Percentiles rank a stretch among this genome's conserved stretches.
Conservation (phyloP, 2,329 filamentous ascomycete species). For the Acrocalymma vagum region DNA sequence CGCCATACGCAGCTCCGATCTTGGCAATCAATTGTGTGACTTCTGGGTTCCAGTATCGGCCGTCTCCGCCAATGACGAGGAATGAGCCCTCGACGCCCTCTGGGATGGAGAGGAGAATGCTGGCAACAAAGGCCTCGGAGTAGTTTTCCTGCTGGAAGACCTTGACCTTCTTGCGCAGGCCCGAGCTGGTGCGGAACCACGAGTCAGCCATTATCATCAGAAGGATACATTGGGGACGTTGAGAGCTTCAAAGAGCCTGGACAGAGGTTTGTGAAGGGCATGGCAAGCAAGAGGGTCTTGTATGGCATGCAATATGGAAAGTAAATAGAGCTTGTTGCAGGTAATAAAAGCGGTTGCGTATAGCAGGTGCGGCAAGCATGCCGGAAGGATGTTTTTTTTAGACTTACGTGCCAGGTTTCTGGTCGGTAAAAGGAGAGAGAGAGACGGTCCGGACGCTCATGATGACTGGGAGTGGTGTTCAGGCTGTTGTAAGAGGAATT, state of each 20-base stretch:
- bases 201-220: conserved; percentile 38
- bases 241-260: background rate
- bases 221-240: conserved; percentile 1
- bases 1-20: conserved; percentile 95
- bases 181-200: conserved; percentile 70
- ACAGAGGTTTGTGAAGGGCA: conserved; percentile 1
- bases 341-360: too few species aligned
- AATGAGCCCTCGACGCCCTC: conserved; percentile 88
- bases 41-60: conserved; percentile 96
- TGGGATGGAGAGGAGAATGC: conserved; percentile 94
- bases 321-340: background rate
- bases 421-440: conserved; percentile 87
- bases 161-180: conserved; percentile 98
- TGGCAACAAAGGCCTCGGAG: conserved; percentile 93
- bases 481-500: conserved; percentile 28
- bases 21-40: conserved; percentile 97
- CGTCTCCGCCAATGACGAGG: conserved; percentile 97
- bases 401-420: conserved; percentile 98
- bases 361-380: background rate
- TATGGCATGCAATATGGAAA: too few species aligned
- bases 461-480: conserved; percentile 28
- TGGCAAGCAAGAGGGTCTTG: too few species aligned
- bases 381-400: background rate
- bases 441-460: conserved; percentile 82
- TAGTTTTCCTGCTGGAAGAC: conserved; percentile 97